Evolutionary conservation across 805 yeast species (phyloP).

Genomic region (Yarrowia sp.): DNA sequence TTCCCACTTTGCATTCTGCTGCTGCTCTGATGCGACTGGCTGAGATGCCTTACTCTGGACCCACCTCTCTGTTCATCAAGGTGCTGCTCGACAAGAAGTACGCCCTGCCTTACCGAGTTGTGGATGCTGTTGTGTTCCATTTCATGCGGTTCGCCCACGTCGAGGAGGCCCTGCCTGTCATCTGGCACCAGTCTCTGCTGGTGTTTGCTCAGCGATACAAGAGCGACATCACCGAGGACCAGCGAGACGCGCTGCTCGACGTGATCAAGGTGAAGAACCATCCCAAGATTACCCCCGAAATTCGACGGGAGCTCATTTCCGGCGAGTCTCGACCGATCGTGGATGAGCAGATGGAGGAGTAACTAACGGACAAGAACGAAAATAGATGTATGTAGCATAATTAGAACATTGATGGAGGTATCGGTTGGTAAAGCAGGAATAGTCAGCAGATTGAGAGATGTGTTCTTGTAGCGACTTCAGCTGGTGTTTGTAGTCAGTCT

Average conservation of each 20-base stretch:
- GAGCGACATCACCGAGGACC: constrained; percentile 98
- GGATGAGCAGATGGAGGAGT: constrained; percentile 41
- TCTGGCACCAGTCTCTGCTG: constrained; percentile 96
- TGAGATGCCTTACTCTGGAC: constrained; percentile 83
- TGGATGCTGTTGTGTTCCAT: constrained; percentile 92
- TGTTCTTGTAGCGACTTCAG: no score
- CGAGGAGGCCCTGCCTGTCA: constrained; percentile 77
- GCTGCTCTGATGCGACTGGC: constrained; percentile 89
- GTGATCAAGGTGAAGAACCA: constrained; percentile 91
- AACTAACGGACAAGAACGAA: constrained; percentile 5
- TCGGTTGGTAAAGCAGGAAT: no score
- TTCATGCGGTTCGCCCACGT: constrained; percentile 74
- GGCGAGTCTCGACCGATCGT: constrained; percentile 56
- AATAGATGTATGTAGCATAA: constrained; percentile 17
- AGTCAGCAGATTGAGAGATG: no score
- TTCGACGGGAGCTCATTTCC: constrained; percentile 88
- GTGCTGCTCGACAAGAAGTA: constrained; percentile 91
- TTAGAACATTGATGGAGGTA: neutral
- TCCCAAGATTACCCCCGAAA: constrained; percentile 88
- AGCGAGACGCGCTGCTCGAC: constrained; percentile 90
- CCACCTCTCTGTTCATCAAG: constrained; percentile 88
- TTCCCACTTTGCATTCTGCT: constrained; percentile 94
- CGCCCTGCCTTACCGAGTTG: constrained; percentile 95
- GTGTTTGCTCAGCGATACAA: constrained; percentile 96
- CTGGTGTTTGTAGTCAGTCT: no score